phyloP scores from a whole-genome alignment of 176 grass and related monocot species.

The Aegilops tauschii region DNA sequence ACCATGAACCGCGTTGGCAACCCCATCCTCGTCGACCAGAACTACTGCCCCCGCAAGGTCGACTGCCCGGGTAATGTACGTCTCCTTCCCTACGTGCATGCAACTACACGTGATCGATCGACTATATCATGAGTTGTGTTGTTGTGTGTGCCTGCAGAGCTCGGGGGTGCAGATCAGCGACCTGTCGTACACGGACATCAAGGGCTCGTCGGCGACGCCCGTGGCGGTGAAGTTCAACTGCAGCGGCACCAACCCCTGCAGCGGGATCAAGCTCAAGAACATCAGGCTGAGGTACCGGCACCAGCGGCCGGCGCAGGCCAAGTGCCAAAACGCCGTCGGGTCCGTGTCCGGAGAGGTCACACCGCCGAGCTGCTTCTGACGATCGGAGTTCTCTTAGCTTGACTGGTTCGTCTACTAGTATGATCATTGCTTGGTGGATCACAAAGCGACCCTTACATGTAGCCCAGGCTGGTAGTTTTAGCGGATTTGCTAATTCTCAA shows the following conservation, averaged over 20 bases:
- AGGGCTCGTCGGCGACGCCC: conserved; percentile 46
- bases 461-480: no score
- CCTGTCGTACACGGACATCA: conserved; percentile 35
- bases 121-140: background rate
- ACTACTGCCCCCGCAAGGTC: conserved; percentile 55
- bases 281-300: conserved; percentile 42
- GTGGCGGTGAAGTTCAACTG: conserved; percentile 63
- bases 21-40: conserved; percentile 65
- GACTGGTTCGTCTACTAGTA: no score
- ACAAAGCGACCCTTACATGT: no score
- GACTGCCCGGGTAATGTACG: conserved; percentile 48
- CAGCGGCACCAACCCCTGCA: conserved; percentile 56
- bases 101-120: no score
- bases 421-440: no score
- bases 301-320: conserved; percentile 25
- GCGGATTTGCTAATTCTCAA: no score
- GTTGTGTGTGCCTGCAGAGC: conserved; percentile 31
- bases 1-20: conserved; percentile 48
- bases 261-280: conserved; percentile 36
- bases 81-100: no score
- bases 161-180: conserved; percentile 58
- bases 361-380: conserved; percentile 50
- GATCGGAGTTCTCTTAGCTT: background rate
- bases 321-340: conserved; percentile 53
- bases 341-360: conserved; percentile 27